Evolutionary conservation across 768 basidiomycete genomes (phyloP).

Genomic region (Arthromyces matolae): DNA sequence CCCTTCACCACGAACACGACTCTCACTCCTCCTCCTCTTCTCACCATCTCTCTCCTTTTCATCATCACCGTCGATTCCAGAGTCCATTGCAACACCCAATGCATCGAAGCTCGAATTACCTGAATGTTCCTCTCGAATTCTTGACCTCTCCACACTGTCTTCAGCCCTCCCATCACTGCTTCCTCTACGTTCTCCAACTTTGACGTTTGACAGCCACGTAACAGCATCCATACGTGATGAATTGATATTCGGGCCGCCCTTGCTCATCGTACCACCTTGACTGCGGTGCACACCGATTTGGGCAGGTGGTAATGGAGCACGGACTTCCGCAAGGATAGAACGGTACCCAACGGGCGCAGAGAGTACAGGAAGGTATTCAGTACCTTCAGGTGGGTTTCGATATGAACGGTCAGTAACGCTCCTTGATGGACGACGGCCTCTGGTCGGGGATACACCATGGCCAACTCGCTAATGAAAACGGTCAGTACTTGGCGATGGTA

Average conservation of each 20-base stretch:
- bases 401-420: slow-evolving; percentile 42
- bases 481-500: slow-evolving; percentile 8
- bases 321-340: slow-evolving; percentile 66
- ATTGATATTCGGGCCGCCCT: slow-evolving; percentile 46
- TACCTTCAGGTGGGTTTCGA: slow-evolving; percentile 47
- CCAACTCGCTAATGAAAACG: slow-evolving; percentile 46
- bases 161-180: slow-evolving; percentile 55
- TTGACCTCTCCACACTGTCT: slow-evolving; percentile 44
- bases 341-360: slow-evolving; percentile 69
- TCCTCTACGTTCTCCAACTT: slow-evolving; percentile 52
- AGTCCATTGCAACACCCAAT: slow-evolving; percentile 15
- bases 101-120: slow-evolving; percentile 22
- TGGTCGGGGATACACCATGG: slow-evolving; percentile 28
- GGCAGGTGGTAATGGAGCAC: slow-evolving; percentile 34
- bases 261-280: slow-evolving; percentile 45
- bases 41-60: slow-evolving; percentile 11
- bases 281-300: slow-evolving; percentile 14
- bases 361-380: slow-evolving; percentile 39
- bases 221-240: slow-evolving; percentile 58
- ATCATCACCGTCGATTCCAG: slow-evolving; percentile 11
- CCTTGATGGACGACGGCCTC: slow-evolving; percentile 29
- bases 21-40: slow-evolving; percentile 44
- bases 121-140: slow-evolving; percentile 35
- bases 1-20: slow-evolving; percentile 33
- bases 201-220: slow-evolving; percentile 72